These are phyloP conservation scores for Aspergillus texensis DNA, from an alignment of 2,329 filamentous ascomycete species.

Conservation along the genomic window DNA sequence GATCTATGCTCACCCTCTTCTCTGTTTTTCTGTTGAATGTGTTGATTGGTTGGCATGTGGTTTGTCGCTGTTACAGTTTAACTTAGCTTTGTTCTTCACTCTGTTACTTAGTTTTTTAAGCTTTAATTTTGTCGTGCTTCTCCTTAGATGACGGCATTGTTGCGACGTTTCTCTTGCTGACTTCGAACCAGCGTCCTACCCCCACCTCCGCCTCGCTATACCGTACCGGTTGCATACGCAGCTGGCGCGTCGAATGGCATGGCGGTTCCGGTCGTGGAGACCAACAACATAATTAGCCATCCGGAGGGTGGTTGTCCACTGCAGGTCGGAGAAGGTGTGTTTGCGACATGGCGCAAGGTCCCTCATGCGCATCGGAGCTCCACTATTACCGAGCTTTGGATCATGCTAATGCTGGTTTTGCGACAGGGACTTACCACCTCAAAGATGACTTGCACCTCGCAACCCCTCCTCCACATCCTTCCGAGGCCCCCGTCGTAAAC, in stretches of 20 bases:
- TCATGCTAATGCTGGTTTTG: conserved; percentile 25
- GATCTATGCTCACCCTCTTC: conserved; percentile 4
- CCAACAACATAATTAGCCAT: conserved; percentile 83
- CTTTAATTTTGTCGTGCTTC: not conserved
- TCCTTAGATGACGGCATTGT: conserved; percentile 7
- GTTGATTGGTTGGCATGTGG: not conserved
- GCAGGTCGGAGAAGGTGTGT: conserved; percentile 84
- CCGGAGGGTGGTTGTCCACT: conserved; percentile 86
- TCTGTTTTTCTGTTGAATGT: not conserved
- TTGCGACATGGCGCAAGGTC: conserved; percentile 2
- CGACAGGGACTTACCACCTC: conserved; percentile 81
- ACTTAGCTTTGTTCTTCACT: not conserved
- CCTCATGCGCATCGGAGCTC: not conserved
- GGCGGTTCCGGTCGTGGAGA: conserved; percentile 80
- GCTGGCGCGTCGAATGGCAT: conserved; percentile 69
- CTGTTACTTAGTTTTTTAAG: not conserved
- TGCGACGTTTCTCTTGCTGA: conserved; percentile 20
- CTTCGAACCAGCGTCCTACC: conserved; percentile 68
- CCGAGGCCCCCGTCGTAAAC: conserved; percentile 83
- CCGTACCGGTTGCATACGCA: conserved; percentile 71
- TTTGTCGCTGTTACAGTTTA: not conserved
- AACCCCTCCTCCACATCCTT: conserved; percentile 92
- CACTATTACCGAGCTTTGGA: not conserved
- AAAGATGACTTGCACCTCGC: conserved; percentile 91
- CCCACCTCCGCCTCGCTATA: conserved; percentile 84